phyloP scores from a whole-genome alignment of 2,329 filamentous ascomycete species.

The Phoma sp. region DNA sequence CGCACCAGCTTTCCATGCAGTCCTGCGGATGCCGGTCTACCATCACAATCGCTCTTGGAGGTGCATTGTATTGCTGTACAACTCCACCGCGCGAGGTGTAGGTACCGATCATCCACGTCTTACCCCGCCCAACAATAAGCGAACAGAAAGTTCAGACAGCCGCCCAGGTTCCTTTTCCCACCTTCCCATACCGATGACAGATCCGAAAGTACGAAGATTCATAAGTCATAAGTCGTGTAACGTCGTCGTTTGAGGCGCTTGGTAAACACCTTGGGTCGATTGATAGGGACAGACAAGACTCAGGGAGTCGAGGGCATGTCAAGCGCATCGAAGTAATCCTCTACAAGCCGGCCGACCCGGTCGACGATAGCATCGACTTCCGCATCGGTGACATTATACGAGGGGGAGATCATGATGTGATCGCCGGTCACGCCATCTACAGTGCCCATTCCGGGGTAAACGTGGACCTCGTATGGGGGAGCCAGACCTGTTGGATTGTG shows the following conservation, averaged over 20 bases:
- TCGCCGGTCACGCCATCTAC: constrained; percentile 69
- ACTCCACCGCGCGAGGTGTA: neutral
- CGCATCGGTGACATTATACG: constrained; percentile 67
- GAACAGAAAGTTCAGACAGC: constrained; percentile 15
- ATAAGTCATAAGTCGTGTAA: neutral
- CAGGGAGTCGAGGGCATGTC: neutral
- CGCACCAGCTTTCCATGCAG: neutral
- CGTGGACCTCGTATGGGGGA: constrained; percentile 59
- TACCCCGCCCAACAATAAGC: neutral
- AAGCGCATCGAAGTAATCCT: constrained; percentile 53
- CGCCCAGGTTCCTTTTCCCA: neutral
- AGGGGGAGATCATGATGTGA: constrained; percentile 73
- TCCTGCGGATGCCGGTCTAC: neutral
- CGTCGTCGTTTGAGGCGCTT: no score
- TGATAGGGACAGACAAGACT: no score
- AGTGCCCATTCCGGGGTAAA: constrained; percentile 71
- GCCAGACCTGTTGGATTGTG: constrained; percentile 46
- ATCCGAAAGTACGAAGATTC: neutral
- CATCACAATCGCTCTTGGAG: neutral
- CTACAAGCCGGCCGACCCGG: constrained; percentile 59
- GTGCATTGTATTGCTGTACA: neutral
- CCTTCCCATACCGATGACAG: neutral
- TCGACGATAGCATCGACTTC: constrained; percentile 66
- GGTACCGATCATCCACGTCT: neutral
- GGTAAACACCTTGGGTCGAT: no score